A percentile compares a stretch with the other conserved stretches of the same genome.
Conservation (phyloP, 352 stramenopile species). For the Globisporangium sylvaticum region DNA sequence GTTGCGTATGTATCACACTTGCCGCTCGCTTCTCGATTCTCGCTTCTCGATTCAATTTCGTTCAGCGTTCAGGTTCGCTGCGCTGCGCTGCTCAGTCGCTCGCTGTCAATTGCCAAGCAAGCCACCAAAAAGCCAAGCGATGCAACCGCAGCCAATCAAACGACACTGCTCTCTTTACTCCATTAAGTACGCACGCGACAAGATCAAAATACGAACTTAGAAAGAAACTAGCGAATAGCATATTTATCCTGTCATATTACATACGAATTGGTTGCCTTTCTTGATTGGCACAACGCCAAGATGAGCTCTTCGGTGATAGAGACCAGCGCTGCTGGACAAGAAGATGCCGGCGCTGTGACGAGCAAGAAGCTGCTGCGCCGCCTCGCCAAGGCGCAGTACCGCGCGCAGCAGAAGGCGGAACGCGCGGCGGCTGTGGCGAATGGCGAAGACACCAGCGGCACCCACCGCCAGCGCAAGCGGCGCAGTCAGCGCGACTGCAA, state of each 20-base stretch:
- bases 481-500: conserved; percentile 33
- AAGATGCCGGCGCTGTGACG: not conserved
- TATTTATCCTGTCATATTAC: not conserved
- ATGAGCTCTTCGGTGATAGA: no score
- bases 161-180: not conserved
- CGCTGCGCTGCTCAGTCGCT: not conserved
- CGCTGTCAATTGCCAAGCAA: not conserved
- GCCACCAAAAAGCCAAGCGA: not conserved
- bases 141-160: conserved; percentile 8
- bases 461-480: conserved; percentile 29
- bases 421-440: conserved; percentile 14
- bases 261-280: not conserved
- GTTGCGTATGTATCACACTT: conserved; percentile 1
- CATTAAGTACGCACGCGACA: not conserved
- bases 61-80: not conserved
- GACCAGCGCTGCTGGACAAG: no score
- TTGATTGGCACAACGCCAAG: not conserved
- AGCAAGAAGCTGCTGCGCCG: conserved; percentile 56
- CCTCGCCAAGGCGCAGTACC: conserved; percentile 32
- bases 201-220: not conserved
- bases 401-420: conserved; percentile 33
- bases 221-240: not conserved
- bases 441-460: not conserved
- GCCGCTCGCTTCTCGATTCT: not conserved
- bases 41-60: not conserved